These are phyloP conservation scores for Sarocladiaceae sp. DNA, from an alignment of 2,329 filamentous ascomycete genomes.

Conservation along the genomic window DNA sequence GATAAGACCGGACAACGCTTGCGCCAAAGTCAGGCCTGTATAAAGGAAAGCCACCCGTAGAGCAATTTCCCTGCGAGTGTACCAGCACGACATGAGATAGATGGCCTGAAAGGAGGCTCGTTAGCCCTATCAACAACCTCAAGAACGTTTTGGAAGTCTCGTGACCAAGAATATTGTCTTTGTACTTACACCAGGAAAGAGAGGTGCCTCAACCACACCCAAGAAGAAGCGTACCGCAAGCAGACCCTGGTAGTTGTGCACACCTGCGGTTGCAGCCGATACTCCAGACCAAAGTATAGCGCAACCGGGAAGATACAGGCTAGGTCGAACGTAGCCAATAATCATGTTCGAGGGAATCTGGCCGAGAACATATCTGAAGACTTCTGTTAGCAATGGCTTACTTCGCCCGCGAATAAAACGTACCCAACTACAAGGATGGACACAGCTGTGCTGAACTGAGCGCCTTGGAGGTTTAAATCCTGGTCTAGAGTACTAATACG, in stretches of 20 bases:
- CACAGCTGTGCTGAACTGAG: slow-evolving; percentile 51
- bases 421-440: slow-evolving; percentile 47
- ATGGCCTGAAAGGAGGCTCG: slow-evolving; percentile 22
- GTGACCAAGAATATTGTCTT: neutral
- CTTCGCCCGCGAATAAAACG: slow-evolving; percentile 19
- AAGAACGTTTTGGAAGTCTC: no score
- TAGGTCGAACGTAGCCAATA: slow-evolving; percentile 15
- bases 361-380: slow-evolving; percentile 16
- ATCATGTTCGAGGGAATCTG: slow-evolving; percentile 20
- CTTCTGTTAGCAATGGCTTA: neutral
- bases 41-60: slow-evolving; percentile 52
- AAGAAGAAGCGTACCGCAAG: slow-evolving; percentile 30
- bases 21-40: slow-evolving; percentile 59
- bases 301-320: slow-evolving; percentile 17
- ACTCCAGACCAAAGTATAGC: slow-evolving; percentile 39
- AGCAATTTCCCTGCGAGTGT: slow-evolving; percentile 60
- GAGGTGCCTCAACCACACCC: slow-evolving; percentile 31
- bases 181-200: slow-evolving; percentile 13
- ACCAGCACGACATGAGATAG: slow-evolving; percentile 57
- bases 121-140: no score
- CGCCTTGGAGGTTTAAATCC: slow-evolving; percentile 14
- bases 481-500: neutral
- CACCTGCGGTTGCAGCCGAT: slow-evolving; percentile 32
- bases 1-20: slow-evolving; percentile 60
- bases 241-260: slow-evolving; percentile 27